Base-by-base conservation (phyloP, 225 moss, liverwort and hornwort genomes). In the Thuidium tamariscinum region DNA sequence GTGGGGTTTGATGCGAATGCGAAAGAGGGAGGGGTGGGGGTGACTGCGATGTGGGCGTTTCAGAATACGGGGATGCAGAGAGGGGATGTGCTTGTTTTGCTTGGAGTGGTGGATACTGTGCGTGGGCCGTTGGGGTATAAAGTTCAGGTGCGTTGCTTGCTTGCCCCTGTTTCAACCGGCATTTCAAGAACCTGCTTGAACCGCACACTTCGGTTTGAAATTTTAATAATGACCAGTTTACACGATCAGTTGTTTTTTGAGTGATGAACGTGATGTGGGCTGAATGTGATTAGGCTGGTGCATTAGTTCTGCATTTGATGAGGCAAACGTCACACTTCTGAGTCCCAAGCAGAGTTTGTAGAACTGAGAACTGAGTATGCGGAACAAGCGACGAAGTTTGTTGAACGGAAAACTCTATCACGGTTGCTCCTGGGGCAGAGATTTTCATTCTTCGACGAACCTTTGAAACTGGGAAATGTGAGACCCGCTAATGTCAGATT, bases 51-150 rank as follows among this genome's bases (percentile, higher is more conserved):
- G 44, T 93, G 93, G 93, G 61, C 90, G 64, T 81, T 93, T 27
- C 74, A 51, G 22, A 86, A 87, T 22, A 57, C 79, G 19, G 42
- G 59, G 16, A 48, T 91, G 83, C 83, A 81, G 34, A n/a, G 48
- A 20, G 93, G 89, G 20, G 93, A 91, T 32, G 52, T 37, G 74
- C 84, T 93, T 4, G 74, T 89, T 23, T 39, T 93, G 56, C 27
- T 93, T 36, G 93, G 90, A 27, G 90, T 91, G 62, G 22, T 90
- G 74, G 84, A 74, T 17, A 79, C 44, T 19, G 81, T 93, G 74
- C 90, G 93, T 2, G 93, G 93, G 7, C 93, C 93, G 14, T 27
- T 93, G 46, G 93, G 93, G 13, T 91, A 90, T 69, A 93, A 75
- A 75, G 72, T 88, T 22, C 90, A 87, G 81, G 92, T 92, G 73